Evolutionary conservation across 2,329 filamentous ascomycete genomes (phyloP).

Genomic region (Beauveria scarabaeidicola): DNA sequence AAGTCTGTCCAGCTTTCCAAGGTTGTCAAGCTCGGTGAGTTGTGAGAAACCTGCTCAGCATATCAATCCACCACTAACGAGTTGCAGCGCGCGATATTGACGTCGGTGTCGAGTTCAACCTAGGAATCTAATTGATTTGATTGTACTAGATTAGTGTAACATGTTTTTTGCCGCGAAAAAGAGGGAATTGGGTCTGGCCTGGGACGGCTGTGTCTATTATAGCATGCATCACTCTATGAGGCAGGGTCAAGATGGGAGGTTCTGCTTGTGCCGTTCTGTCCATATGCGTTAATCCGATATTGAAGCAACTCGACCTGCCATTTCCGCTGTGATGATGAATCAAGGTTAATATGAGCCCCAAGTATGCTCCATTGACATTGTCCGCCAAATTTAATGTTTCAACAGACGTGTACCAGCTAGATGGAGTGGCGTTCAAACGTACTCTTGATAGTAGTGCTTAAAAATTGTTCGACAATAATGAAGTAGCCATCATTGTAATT

Average conservation of each 20-base stretch:
- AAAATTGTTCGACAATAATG: no score
- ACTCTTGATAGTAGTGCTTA: no score
- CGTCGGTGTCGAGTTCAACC: slow-evolving; percentile 88
- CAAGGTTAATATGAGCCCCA: not conserved
- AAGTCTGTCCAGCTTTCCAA: slow-evolving; percentile 98
- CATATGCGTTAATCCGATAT: slow-evolving; percentile 7
- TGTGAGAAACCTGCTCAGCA: not conserved
- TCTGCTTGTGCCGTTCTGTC: not conserved
- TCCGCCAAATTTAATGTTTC: no score
- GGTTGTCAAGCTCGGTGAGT: slow-evolving; percentile 92
- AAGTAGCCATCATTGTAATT: no score
- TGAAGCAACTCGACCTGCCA: not conserved
- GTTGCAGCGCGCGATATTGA: slow-evolving; percentile 79
- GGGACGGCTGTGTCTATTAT: slow-evolving; percentile 7
- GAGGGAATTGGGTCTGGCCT: slow-evolving; percentile 6
- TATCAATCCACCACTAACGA: slow-evolving; percentile 14
- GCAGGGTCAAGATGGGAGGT: slow-evolving; percentile 1
- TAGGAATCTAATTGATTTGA: slow-evolving; percentile 66
- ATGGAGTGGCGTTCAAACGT: no score
- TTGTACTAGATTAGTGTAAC: slow-evolving; percentile 13
- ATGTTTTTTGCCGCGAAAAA: slow-evolving; percentile 9
- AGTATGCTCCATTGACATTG: not conserved
- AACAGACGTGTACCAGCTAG: no score
- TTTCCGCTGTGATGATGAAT: not conserved
- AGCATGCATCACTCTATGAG: slow-evolving; percentile 7